Conservation (phyloP, 2,329 filamentous ascomycete species). For the Apiospora malaysiana region DNA sequence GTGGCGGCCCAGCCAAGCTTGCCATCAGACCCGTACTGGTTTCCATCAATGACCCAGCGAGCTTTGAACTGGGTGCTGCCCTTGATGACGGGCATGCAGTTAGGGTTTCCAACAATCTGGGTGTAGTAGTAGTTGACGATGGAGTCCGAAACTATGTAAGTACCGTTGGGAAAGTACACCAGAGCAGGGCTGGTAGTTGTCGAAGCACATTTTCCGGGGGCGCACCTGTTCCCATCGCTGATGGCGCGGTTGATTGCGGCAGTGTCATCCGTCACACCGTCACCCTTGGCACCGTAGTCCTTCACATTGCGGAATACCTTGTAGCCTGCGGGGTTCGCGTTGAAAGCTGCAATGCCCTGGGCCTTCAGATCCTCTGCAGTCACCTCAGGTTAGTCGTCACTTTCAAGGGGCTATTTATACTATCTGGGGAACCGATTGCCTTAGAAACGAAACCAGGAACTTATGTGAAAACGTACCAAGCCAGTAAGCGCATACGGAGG, state of each 20-base stretch:
- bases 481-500: slow-evolving; percentile 25
- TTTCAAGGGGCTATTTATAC: not conserved
- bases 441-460: not conserved
- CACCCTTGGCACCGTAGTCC: slow-evolving; percentile 43
- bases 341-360: slow-evolving; percentile 43
- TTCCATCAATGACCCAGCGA: slow-evolving; percentile 54
- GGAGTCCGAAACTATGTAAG: slow-evolving; percentile 73
- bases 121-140: slow-evolving; percentile 82
- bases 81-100: slow-evolving; percentile 57
- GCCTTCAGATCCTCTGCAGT: slow-evolving; percentile 37
- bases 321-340: slow-evolving; percentile 37
- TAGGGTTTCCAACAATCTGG: slow-evolving; percentile 60
- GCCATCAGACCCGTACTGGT: slow-evolving; percentile 48
- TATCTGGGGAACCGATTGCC: too few species aligned
- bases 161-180: slow-evolving; percentile 53
- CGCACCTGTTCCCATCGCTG: slow-evolving; percentile 36
- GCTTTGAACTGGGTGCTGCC: slow-evolving; percentile 55
- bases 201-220: slow-evolving; percentile 34
- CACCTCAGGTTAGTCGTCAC: slow-evolving; percentile 34
- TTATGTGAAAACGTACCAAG: slow-evolving; percentile 1
- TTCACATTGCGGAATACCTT: slow-evolving; percentile 45
- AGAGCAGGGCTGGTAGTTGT: slow-evolving; percentile 37
- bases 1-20: slow-evolving; percentile 56
- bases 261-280: slow-evolving; percentile 42
- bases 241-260: slow-evolving; percentile 44